A percentile compares a stretch with the other conserved stretches of the same genome.
Conservation (phyloP, 371 early-diverging fungal genomes). For the Mucor velutinosus region DNA sequence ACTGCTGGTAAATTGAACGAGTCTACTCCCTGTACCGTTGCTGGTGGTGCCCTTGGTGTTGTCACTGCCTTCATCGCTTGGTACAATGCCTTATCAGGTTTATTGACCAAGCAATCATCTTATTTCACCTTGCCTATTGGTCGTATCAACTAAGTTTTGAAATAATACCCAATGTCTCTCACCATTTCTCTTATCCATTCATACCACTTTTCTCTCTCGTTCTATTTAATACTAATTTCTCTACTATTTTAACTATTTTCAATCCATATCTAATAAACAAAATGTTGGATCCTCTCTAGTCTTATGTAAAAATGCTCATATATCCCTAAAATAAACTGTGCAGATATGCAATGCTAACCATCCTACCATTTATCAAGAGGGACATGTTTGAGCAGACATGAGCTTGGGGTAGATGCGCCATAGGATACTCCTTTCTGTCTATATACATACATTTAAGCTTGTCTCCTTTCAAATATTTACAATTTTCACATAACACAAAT, state of each 20-base stretch:
- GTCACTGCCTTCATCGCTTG: constrained; percentile 72
- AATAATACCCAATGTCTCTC: not conserved
- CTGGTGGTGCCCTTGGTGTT: constrained; percentile 71
- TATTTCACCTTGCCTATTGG: constrained; percentile 61
- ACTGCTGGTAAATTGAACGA: constrained; percentile 51
- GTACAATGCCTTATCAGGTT: constrained; percentile 71
- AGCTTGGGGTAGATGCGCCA: not conserved
- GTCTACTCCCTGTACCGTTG: constrained; percentile 35
- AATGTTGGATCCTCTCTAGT: not conserved
- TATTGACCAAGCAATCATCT: constrained; percentile 60
- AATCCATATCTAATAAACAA: not conserved
- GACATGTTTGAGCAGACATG: not conserved
- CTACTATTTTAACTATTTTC: not conserved
- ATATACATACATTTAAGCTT: not conserved
- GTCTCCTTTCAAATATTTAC: not conserved
- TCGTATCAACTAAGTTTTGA: constrained; percentile 27
- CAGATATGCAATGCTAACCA: not conserved
- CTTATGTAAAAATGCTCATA: not conserved
- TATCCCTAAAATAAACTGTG: not conserved
- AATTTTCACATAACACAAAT: constrained; percentile 2
- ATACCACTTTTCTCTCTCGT: not conserved
- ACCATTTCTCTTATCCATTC: not conserved
- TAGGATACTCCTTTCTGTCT: not conserved
- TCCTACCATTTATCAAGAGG: not conserved
- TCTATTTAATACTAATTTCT: not conserved